phyloP scores from a whole-genome alignment of 306 rosid species.

The Geum urbanum region DNA sequence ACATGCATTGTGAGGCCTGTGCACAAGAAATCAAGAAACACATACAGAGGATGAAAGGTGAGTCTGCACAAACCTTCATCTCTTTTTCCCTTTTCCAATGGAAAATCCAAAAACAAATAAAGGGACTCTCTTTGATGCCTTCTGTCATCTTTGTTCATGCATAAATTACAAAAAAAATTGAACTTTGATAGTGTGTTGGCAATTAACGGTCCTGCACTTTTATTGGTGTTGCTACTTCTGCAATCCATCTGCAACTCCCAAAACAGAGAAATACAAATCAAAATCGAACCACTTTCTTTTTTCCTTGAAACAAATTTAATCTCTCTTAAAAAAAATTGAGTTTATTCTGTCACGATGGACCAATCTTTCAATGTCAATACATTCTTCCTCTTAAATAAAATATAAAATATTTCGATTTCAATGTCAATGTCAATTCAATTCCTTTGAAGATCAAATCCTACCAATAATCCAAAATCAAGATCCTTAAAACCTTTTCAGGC shows the following conservation, averaged over 20 bases:
- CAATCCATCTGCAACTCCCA: constrained; percentile 8
- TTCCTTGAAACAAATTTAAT: not conserved
- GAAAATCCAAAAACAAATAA: not conserved
- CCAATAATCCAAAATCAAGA: constrained; percentile 17
- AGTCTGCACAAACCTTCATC: not conserved
- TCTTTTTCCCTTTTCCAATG: not conserved
- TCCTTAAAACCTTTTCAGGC: not conserved
- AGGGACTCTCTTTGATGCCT: not conserved
- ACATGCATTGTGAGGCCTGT: constrained; percentile 95
- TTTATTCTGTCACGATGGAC: constrained; percentile 17
- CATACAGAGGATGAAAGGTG: constrained; percentile 75
- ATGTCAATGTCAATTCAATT: constrained; percentile 18
- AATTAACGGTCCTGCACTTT: constrained; percentile 17
- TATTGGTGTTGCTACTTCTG: not conserved
- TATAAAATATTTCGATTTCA: constrained; percentile 18
- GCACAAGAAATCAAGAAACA: constrained; percentile 80
- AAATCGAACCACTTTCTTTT: not conserved
- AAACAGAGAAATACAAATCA: not conserved
- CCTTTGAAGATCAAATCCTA: constrained; percentile 2
- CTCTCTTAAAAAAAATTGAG: constrained; percentile 16
- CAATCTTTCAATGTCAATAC: constrained; percentile 22
- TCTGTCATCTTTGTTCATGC: constrained; percentile 15
- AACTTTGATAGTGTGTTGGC: constrained; percentile 8
- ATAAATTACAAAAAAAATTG: not conserved
- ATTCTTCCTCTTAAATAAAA: constrained; percentile 22